A percentile compares a stretch with the other conserved stretches of the same genome.
Conservation (phyloP, 2,329 filamentous ascomycete species). For the Botrytis aclada region DNA sequence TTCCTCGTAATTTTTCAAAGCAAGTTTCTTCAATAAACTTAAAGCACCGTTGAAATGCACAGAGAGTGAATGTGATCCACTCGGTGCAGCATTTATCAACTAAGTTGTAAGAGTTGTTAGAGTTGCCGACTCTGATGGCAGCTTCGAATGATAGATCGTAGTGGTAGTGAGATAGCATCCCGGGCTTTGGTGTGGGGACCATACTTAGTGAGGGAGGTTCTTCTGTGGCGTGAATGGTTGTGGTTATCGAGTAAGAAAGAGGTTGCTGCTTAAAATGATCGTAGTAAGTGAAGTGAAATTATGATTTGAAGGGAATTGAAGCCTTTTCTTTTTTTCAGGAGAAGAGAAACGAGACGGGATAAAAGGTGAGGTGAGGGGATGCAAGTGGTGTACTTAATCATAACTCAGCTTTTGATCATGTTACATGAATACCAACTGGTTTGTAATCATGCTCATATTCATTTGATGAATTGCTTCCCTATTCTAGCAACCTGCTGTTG, state of each 20-base stretch:
- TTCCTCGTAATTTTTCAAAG: not conserved
- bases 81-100: slow-evolving; percentile 25
- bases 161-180: not conserved
- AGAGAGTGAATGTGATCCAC: slow-evolving; percentile 20
- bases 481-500: not conserved
- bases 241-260: not conserved
- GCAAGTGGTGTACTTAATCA: slow-evolving; percentile 26
- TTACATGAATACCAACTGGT: not conserved
- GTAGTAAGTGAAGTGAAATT: not conserved
- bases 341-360: not conserved
- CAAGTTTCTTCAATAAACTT: slow-evolving; percentile 26
- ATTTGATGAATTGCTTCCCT: slow-evolving; percentile 11
- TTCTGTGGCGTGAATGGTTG: not conserved
- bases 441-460: not conserved
- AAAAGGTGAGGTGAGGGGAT: not conserved
- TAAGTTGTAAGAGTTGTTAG: slow-evolving; percentile 19
- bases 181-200: not conserved
- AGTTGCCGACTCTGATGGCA: slow-evolving; percentile 24
- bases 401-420: slow-evolving; percentile 28
- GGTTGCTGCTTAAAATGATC: not conserved
- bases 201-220: not conserved
- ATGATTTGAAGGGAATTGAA: not conserved
- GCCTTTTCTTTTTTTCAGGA: too few species aligned
- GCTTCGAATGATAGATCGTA: not conserved
- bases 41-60: slow-evolving; percentile 29